Percentiles rank a stretch among this genome's conserved stretches.
Evolutionary conservation across 1,139 yeast species (phyloP).

Genomic region (Taphrina sp.): DNA sequence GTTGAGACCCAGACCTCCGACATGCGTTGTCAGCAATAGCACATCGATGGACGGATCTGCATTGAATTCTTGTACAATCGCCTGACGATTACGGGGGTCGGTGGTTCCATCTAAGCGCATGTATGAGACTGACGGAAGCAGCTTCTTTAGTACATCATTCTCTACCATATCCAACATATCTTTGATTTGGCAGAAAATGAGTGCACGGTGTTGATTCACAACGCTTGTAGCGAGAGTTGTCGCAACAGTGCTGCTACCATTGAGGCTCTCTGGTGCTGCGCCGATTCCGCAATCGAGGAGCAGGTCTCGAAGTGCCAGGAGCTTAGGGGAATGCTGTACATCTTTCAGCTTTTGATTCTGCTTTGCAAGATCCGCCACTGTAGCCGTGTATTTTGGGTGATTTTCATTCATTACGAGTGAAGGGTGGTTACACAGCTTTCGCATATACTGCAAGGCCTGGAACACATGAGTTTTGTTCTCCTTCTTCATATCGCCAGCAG

Average conservation of each 20-base stretch:
- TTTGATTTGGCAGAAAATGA: slow-evolving; percentile 92
- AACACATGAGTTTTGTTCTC: slow-evolving; percentile 84
- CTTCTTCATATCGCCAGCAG: slow-evolving; percentile 47
- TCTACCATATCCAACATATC: slow-evolving; percentile 98
- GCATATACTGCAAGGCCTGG: slow-evolving; percentile 96
- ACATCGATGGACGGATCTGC: slow-evolving; percentile 97
- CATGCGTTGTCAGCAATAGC: slow-evolving; percentile 86
- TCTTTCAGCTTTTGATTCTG: slow-evolving; percentile 64
- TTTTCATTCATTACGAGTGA: slow-evolving; percentile 80
- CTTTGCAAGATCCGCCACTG: slow-evolving; percentile 57
- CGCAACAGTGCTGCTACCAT: slow-evolving; percentile 42
- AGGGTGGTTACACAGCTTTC: slow-evolving; percentile 95
- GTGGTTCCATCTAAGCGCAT: slow-evolving; percentile 95
- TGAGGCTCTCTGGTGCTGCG: slow-evolving; percentile 44
- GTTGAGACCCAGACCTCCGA: slow-evolving; percentile 95
- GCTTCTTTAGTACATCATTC: slow-evolving; percentile 74
- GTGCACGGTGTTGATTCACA: slow-evolving; percentile 91
- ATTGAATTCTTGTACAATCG: slow-evolving; percentile 86
- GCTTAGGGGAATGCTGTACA: slow-evolving; percentile 86
- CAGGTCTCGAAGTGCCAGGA: slow-evolving; percentile 75
- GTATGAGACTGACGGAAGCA: slow-evolving; percentile 87
- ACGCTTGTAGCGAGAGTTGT: slow-evolving; percentile 60
- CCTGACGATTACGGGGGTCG: slow-evolving; percentile 88
- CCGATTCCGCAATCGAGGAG: slow-evolving; percentile 96
- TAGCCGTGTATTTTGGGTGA: slow-evolving; percentile 79